phyloP scores from a whole-genome alignment of 202 grass and related monocot species.

The Saccharum hybrid region DNA sequence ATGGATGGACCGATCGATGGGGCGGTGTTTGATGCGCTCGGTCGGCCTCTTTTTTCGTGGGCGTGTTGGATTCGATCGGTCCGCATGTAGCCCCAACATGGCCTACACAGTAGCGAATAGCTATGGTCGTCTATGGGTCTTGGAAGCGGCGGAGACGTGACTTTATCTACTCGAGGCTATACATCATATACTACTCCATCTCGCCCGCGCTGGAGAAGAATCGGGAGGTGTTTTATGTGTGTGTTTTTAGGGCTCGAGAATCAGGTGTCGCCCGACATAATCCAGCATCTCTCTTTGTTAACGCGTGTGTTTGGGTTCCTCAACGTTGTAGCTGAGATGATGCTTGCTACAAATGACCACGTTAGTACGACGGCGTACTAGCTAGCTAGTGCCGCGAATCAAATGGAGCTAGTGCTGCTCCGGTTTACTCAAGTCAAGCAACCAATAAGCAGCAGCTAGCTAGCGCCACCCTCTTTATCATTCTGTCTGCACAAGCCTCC shows the following conservation, averaged over 20 bases:
- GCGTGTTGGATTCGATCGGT: slow-evolving; percentile 24
- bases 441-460: not conserved
- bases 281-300: slow-evolving; percentile 15
- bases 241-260: not conserved
- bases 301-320: not conserved
- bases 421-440: not conserved
- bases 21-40: slow-evolving; percentile 31
- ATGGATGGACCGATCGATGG: not conserved
- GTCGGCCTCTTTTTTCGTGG: not conserved
- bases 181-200: not conserved
- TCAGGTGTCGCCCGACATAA: slow-evolving; percentile 7
- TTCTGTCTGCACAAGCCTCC: not conserved
- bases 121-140: not conserved
- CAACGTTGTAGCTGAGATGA: too few species aligned
- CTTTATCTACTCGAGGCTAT: not conserved
- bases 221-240: too few species aligned
- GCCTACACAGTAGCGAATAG: slow-evolving; percentile 15
- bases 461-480: not conserved
- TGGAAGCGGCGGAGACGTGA: not conserved
- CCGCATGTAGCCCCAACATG: slow-evolving; percentile 24
- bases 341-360: not conserved
- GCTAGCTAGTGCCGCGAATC: not conserved
- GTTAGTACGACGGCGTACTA: not conserved
- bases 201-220: not conserved
- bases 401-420: not conserved